These are phyloP conservation scores for Isatis lusitanica DNA, from an alignment of 441 rosid species.

Conservation along the genomic window DNA sequence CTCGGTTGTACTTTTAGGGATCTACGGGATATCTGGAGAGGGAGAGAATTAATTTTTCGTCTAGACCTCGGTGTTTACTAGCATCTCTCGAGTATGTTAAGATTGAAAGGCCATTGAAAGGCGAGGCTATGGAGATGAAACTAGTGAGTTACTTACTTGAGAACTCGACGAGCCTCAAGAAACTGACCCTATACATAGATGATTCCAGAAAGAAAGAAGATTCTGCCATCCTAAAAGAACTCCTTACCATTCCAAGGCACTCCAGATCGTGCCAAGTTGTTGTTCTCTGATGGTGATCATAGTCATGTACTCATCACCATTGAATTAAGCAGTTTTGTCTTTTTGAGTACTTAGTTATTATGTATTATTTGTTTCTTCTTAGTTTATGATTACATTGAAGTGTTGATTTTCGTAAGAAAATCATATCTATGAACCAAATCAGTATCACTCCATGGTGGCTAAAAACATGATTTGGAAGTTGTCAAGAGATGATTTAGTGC, in stretches of 20 bases:
- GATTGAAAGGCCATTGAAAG: background rate
- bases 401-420: too few species aligned
- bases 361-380: too few species aligned
- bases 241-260: background rate
- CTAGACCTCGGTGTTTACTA: background rate
- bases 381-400: too few species aligned
- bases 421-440: too few species aligned
- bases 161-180: background rate
- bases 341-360: too few species aligned
- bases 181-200: background rate
- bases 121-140: background rate
- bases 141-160: conserved; percentile 13
- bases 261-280: background rate
- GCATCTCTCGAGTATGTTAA: background rate
- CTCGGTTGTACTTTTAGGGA: background rate
- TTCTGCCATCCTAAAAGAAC: background rate
- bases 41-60: background rate
- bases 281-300: background rate
- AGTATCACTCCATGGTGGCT: too few species aligned
- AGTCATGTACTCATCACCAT: too few species aligned
- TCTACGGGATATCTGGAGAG: background rate
- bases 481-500: too few species aligned
- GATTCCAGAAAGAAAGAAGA: background rate
- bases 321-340: too few species aligned
- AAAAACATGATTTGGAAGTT: too few species aligned